Base-by-base conservation (phyloP, 1,284 basidiomycete genomes). In the Austroboletus novae-zelandiae region DNA sequence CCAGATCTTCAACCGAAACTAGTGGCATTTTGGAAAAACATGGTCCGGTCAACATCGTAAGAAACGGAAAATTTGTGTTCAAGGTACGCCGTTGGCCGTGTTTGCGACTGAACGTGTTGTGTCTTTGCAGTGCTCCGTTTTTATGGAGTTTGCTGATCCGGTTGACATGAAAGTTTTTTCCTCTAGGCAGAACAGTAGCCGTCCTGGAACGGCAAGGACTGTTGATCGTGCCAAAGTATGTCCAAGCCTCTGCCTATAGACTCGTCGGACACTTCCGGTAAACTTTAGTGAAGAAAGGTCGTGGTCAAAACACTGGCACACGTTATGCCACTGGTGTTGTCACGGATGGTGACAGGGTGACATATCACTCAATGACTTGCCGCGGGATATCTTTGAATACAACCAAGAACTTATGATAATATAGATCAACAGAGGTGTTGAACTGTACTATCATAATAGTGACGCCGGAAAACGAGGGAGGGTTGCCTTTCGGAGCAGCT, bases 181-280 rank as follows among this genome's bases (percentile, higher is more conserved):
- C 74, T 98, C 43, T 84, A 78, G 25, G 81, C 85, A 2, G 86
- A 91, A 47, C 84, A 85, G 3, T 89, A 90, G 71, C 93, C 89
- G 5, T 75, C 81, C 29, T 96, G 84, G 79, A 74, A 88, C 14
- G 88, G 80, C 20, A 75, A 80, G 35, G 86, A 91, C 78, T 98
- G 40, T 64, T 89, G 41, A 83, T 81, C 62, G 97, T 97, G 94
- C 79, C 87, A 61, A 97, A 97, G 89, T 91, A 57, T 51, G 81
- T 68, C 17, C 15, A 9, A 25, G n/a, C 20, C 31, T 47, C 14
- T 23, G 20, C 20, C 20, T 23, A 23, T 23, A 23, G 20, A 23
- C 20, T 23, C 20, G 5, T 23, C 20, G 20, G 5, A 23, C 20
- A 23, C 20, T 23, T 23, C 20, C 20, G 5, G 20, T 5, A 23